Conservation (phyloP, 306 rosid species). For the Phaseolus lunatus region DNA sequence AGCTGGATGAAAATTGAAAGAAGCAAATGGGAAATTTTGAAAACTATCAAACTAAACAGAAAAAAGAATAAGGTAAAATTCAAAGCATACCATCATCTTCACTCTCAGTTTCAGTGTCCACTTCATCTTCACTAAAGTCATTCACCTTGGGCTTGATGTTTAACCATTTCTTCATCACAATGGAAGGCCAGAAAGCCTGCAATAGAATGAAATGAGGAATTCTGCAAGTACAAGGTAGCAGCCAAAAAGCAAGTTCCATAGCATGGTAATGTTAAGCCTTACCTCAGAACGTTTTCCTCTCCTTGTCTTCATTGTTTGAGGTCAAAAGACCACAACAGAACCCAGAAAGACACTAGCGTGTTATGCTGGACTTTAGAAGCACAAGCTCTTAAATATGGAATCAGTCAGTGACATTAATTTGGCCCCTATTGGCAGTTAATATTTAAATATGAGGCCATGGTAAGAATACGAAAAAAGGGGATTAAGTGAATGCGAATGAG, state of each 20-base stretch:
- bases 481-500: slow-evolving; percentile 37
- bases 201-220: slow-evolving; percentile 45
- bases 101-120: slow-evolving; percentile 93
- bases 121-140: slow-evolving; percentile 97
- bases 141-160: slow-evolving; percentile 86
- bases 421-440: slow-evolving; percentile 42
- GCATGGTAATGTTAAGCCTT: slow-evolving; percentile 24
- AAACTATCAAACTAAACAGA: slow-evolving; percentile 15
- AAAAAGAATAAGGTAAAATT: slow-evolving; percentile 20
- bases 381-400: slow-evolving; percentile 60
- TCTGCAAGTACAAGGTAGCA: not conserved
- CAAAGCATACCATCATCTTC: slow-evolving; percentile 86
- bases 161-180: slow-evolving; percentile 97
- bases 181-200: slow-evolving; percentile 97
- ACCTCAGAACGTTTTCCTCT: slow-evolving; percentile 87
- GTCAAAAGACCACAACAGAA: slow-evolving; percentile 47
- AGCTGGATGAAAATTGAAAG: slow-evolving; percentile 58
- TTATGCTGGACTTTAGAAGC: slow-evolving; percentile 46
- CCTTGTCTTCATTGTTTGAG: slow-evolving; percentile 65
- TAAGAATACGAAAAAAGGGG: slow-evolving; percentile 37
- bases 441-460: slow-evolving; percentile 36
- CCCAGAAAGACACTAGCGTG: slow-evolving; percentile 37
- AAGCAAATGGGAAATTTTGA: slow-evolving; percentile 28
- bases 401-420: slow-evolving; percentile 42
- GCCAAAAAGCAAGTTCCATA: slow-evolving; percentile 12